phyloP scores from a whole-genome alignment of 371 early-diverging fungal genomes.

The Nematocida sp. region DNA sequence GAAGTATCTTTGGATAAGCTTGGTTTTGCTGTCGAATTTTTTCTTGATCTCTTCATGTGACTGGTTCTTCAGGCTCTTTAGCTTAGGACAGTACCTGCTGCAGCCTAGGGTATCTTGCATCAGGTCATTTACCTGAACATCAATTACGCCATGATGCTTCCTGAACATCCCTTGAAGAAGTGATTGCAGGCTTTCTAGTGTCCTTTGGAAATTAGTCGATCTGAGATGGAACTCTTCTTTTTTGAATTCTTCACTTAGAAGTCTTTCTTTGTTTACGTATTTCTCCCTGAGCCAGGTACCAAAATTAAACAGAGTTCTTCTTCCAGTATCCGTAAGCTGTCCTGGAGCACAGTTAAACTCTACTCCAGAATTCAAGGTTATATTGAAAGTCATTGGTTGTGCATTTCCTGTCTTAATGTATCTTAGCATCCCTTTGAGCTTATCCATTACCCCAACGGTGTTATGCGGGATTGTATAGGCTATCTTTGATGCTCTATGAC shows the following conservation, averaged over 20 bases:
- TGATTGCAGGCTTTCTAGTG: slow-evolving; percentile 49
- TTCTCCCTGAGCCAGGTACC: slow-evolving; percentile 31
- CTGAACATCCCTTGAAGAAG: slow-evolving; percentile 44
- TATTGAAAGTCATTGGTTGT: slow-evolving; percentile 5
- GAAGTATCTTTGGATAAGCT: slow-evolving; percentile 30
- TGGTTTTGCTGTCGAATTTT: slow-evolving; percentile 4
- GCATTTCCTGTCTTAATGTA: slow-evolving; percentile 12
- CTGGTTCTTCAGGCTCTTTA: slow-evolving; percentile 20
- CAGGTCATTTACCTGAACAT: slow-evolving; percentile 28
- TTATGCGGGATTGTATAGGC: slow-evolving; percentile 18
- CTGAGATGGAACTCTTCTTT: slow-evolving; percentile 34
- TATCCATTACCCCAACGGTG: not conserved
- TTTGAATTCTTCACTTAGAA: slow-evolving; percentile 9
- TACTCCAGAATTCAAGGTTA: slow-evolving; percentile 8
- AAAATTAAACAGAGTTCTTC: slow-evolving; percentile 22
- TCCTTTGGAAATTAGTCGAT: slow-evolving; percentile 49
- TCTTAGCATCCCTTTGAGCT: not conserved
- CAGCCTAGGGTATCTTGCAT: slow-evolving; percentile 36
- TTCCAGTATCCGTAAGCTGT: slow-evolving; percentile 38
- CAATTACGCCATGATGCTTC: not conserved
- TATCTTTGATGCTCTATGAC: slow-evolving; percentile 43
- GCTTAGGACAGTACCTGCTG: slow-evolving; percentile 37
- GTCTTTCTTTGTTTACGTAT: slow-evolving; percentile 11
- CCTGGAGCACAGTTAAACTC: slow-evolving; percentile 51
- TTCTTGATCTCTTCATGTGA: slow-evolving; percentile 17